Evolutionary conservation across 2,329 filamentous ascomycete species (phyloP).

Genomic region (Bisporella sp.): DNA sequence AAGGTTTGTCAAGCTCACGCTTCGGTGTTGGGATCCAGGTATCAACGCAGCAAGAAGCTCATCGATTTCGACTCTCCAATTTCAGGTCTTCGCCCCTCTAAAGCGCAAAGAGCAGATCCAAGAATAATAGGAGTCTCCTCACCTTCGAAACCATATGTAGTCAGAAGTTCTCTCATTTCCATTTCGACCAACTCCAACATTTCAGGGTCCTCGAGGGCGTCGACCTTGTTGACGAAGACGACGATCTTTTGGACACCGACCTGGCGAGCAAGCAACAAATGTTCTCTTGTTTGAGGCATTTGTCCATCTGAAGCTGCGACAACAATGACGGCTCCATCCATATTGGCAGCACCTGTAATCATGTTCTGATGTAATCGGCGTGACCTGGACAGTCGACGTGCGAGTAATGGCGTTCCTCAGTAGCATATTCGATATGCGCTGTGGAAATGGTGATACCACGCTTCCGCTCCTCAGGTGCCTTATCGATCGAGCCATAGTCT

Average conservation of each 20-base stretch:
- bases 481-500: slow-evolving; percentile 97
- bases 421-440: slow-evolving; percentile 97
- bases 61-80: slow-evolving; percentile 82
- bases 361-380: slow-evolving; percentile 99
- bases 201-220: slow-evolving; percentile 93
- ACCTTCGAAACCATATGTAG: slow-evolving; percentile 91
- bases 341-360: slow-evolving; percentile 99
- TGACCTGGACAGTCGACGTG: slow-evolving; percentile 99
- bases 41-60: slow-evolving; percentile 87
- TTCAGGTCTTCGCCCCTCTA: slow-evolving; percentile 80
- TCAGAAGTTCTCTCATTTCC: slow-evolving; percentile 98
- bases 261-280: slow-evolving; percentile 94
- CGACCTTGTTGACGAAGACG: slow-evolving; percentile 99
- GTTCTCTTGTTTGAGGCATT: slow-evolving; percentile 99
- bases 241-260: slow-evolving; percentile 98
- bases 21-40: slow-evolving; percentile 92
- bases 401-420: slow-evolving; percentile 91
- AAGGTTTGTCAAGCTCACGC: slow-evolving; percentile 95
- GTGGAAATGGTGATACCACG: slow-evolving; percentile 99
- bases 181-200: slow-evolving; percentile 99
- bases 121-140: slow-evolving; percentile 97
- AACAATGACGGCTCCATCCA: slow-evolving; percentile 98
- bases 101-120: slow-evolving; percentile 90
- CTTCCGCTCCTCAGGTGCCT: slow-evolving; percentile 98
- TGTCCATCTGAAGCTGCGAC: slow-evolving; percentile 97